Evolutionary conservation across 2,329 filamentous ascomycete genomes (phyloP).

Genomic region (Colletotrichum lindemuthianum): DNA sequence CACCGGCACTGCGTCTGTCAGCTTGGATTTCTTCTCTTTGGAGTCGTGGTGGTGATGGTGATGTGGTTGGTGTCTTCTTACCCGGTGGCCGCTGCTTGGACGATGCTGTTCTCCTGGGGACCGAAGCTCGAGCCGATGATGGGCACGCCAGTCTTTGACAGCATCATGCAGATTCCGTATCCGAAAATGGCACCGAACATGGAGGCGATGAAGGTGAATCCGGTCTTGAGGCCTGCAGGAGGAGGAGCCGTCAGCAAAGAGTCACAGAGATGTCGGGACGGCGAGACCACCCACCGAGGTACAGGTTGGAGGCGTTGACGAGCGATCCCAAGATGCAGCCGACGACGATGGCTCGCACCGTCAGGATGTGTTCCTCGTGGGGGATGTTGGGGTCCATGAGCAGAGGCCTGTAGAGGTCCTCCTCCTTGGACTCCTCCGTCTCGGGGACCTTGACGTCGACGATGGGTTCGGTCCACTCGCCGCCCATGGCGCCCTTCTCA

Average conservation of each 20-base stretch:
- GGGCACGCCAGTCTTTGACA: slow-evolving; percentile 61
- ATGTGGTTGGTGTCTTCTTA: no score
- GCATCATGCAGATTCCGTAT: slow-evolving; percentile 65
- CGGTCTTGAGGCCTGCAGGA: slow-evolving; percentile 57
- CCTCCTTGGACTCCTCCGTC: slow-evolving; percentile 43
- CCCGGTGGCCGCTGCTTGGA: slow-evolving; percentile 67
- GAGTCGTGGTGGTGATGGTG: no score
- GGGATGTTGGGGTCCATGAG: slow-evolving; percentile 47
- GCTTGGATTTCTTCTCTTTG: no score
- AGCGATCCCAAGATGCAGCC: slow-evolving; percentile 67
- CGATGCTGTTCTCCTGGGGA: slow-evolving; percentile 70
- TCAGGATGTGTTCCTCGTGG: slow-evolving; percentile 61
- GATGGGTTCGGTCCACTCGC: slow-evolving; percentile 36
- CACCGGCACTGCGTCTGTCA: slow-evolving; percentile 55
- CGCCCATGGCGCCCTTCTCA: slow-evolving; percentile 33
- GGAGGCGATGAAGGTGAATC: slow-evolving; percentile 59
- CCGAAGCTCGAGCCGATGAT: slow-evolving; percentile 65
- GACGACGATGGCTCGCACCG: slow-evolving; percentile 63
- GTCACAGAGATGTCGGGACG: no score
- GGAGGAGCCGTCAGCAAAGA: background rate
- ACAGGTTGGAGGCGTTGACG: slow-evolving; percentile 71
- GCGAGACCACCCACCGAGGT: slow-evolving; percentile 48
- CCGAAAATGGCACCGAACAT: slow-evolving; percentile 68
- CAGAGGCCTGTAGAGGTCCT: slow-evolving; percentile 53
- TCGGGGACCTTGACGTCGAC: slow-evolving; percentile 41